Conservation (phyloP, 2,329 filamentous ascomycete species). For the Alternaria hordeiaustralica region DNA sequence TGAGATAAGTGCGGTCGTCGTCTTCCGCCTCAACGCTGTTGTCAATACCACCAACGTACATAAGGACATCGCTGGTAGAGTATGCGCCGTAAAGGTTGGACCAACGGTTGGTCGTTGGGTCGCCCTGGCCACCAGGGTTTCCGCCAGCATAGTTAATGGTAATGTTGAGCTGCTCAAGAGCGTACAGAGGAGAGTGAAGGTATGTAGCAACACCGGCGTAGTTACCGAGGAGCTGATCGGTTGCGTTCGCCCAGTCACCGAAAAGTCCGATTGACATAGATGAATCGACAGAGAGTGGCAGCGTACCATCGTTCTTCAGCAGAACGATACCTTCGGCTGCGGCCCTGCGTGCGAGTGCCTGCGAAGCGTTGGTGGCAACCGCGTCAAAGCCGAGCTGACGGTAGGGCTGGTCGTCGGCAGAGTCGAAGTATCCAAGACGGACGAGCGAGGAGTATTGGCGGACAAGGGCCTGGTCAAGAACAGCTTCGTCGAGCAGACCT, state of each 20-base stretch:
- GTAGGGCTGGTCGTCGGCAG: conserved; percentile 33
- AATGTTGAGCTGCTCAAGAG: conserved; percentile 56
- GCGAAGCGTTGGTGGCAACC: conserved; percentile 62
- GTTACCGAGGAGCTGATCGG: conserved; percentile 63
- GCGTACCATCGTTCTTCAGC: conserved; percentile 59
- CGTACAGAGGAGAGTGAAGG: conserved; percentile 60
- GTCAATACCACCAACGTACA: conserved; percentile 65
- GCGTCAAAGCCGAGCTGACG: conserved; percentile 28
- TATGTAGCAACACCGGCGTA: conserved; percentile 65
- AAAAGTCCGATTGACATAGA: conserved; percentile 62
- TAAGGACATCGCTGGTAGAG: conserved; percentile 57
- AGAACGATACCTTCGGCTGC: conserved; percentile 57
- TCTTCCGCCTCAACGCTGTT: conserved; percentile 60
- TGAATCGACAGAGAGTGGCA: conserved; percentile 52
- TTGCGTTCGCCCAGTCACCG: conserved; percentile 64
- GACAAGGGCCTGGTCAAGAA: conserved; percentile 58
- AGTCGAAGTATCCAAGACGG: conserved; percentile 57
- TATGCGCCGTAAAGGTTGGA: conserved; percentile 17
- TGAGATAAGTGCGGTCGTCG: conserved; percentile 59
- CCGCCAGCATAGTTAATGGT: conserved; percentile 38
- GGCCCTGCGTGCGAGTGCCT: conserved; percentile 63
- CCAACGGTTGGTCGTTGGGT: conserved; percentile 38
- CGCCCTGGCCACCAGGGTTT: conserved; percentile 31
- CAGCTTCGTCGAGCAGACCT: conserved; percentile 46
- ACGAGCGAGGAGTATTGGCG: conserved; percentile 64